Conservation (phyloP, 345 rosid species). For the Anastatica hierochuntica region DNA sequence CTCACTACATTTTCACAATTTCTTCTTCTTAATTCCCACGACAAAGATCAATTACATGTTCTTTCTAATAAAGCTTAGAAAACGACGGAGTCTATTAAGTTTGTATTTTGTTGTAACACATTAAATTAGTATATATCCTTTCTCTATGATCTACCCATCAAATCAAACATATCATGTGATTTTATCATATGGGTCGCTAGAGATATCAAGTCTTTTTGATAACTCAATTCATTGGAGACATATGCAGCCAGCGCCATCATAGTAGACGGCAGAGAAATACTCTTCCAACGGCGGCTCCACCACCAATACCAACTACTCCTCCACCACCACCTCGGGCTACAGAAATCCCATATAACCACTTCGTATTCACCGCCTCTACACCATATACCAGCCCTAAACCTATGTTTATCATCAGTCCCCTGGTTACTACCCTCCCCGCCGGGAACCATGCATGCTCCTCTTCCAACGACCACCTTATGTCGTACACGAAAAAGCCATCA, state of each 20-base stretch:
- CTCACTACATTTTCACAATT: no score
- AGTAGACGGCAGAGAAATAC: slow-evolving; percentile 38
- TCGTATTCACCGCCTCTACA: slow-evolving; percentile 60
- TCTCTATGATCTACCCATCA: no score
- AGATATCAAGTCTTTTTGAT: neutral
- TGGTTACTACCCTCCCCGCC: slow-evolving; percentile 28
- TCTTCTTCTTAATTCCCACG: no score
- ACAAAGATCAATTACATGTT: no score
- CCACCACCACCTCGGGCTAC: slow-evolving; percentile 29
- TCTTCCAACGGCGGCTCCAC: slow-evolving; percentile 27
- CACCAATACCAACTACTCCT: slow-evolving; percentile 20
- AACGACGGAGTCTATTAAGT: no score
- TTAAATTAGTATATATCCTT: no score
- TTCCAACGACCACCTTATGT: slow-evolving; percentile 27
- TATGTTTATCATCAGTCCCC: slow-evolving; percentile 46
- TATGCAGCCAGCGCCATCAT: slow-evolving; percentile 46
- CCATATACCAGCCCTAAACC: slow-evolving; percentile 47
- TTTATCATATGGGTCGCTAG: slow-evolving; percentile 2
- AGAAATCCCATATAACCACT: slow-evolving; percentile 29
- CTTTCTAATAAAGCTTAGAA: no score
- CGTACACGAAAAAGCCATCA: slow-evolving; percentile 57
- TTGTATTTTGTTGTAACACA: no score
- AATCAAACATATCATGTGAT: no score
- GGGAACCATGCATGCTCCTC: no score
- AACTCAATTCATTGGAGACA: slow-evolving; percentile 49